Conservation (phyloP, 2,329 filamentous ascomycete species). For the Penicillium sp. region DNA sequence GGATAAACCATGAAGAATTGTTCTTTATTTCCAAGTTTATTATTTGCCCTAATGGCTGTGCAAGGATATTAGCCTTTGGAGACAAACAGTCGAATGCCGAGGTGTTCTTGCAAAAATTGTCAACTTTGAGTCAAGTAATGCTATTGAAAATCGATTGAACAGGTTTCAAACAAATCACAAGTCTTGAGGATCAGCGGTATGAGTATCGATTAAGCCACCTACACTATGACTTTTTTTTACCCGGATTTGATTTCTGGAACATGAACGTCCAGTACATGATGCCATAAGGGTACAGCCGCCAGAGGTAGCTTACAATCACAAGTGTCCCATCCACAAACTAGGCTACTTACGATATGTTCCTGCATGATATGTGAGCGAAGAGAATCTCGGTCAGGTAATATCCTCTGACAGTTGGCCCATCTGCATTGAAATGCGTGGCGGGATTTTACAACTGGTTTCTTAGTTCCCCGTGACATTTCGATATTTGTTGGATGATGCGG, state of each 20-base stretch:
- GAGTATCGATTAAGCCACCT: neutral
- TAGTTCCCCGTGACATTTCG: neutral
- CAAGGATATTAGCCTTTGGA: too few relatives aligned
- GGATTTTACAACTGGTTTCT: neutral
- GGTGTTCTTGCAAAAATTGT: too few relatives aligned
- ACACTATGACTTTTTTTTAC: neutral
- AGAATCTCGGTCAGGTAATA: too few relatives aligned
- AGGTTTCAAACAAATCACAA: neutral
- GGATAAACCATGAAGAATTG: neutral
- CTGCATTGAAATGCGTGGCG: neutral
- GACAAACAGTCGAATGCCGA: too few relatives aligned
- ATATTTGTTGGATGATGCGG: neutral
- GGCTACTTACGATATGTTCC: neutral
- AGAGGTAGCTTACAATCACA: neutral
- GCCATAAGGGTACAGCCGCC: neutral
- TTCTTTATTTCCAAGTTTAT: neutral
- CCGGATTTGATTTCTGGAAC: neutral
- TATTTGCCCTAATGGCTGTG: too few relatives aligned
- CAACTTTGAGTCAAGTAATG: neutral
- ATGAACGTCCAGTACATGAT: neutral
- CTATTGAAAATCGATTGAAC: neutral
- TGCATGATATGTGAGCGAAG: neutral
- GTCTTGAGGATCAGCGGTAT: neutral
- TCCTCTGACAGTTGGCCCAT: neutral
- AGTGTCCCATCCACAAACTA: neutral